Conservation (phyloP, 441 rosid species). For the Erodium chrysanthum region DNA sequence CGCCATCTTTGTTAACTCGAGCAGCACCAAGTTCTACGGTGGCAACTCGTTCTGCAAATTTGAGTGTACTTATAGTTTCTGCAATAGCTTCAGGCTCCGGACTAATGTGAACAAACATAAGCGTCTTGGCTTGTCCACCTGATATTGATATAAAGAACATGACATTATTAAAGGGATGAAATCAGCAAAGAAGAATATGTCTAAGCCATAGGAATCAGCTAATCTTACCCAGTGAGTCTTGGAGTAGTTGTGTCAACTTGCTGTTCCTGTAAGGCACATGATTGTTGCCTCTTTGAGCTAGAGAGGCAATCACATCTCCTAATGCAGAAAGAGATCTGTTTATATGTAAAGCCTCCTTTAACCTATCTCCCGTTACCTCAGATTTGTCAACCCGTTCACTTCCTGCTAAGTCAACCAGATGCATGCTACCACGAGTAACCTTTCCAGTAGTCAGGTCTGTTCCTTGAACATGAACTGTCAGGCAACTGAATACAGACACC, state of each 20-base stretch:
- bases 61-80: conserved; percentile 82
- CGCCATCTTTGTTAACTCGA: conserved; percentile 59
- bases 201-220: background rate
- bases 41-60: conserved; percentile 87
- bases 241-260: conserved; percentile 96
- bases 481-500: background rate
- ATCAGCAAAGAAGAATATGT: background rate
- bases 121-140: conserved; percentile 81
- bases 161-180: background rate
- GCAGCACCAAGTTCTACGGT: conserved; percentile 96
- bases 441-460: conserved; percentile 54
- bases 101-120: conserved; percentile 91
- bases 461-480: conserved; percentile 31
- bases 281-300: conserved; percentile 60
- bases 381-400: conserved; percentile 89
- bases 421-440: conserved; percentile 57
- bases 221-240: conserved; percentile 63
- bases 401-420: conserved; percentile 95
- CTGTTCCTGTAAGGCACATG: conserved; percentile 93
- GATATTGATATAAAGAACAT: conserved; percentile 14
- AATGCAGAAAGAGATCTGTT: conserved; percentile 93
- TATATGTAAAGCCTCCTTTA: conserved; percentile 88
- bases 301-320: conserved; percentile 86
- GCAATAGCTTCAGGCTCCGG: conserved; percentile 75
- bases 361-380: conserved; percentile 66